Evolutionary conservation across 768 basidiomycete genomes (phyloP), one percentile per base, ranked within the genome.

Genomic region (Macrolepiota fuliginosa): DNA sequence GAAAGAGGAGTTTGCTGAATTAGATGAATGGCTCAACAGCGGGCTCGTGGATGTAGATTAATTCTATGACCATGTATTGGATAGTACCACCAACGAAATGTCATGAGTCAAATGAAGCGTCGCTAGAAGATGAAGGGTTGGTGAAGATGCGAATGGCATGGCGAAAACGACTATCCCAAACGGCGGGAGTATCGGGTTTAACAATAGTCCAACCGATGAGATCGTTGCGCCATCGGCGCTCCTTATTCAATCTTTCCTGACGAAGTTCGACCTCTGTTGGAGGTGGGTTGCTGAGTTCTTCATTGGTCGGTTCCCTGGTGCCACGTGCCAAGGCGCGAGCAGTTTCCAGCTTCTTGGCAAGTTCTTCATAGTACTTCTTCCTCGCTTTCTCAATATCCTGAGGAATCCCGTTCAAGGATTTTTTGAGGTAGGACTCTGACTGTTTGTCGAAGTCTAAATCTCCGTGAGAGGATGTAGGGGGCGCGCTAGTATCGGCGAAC

Each of bases 231-330:
- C 96, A 98, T 67, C 86, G 79, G 66, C 86, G 72, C 76, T 98
- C 96, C 76, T 95, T 96, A 74, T 90, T 89, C 72, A 94, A 72
- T 66, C 96, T 80, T 75, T 98, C 94, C 40, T 89, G 89, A 49
- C 90, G 85, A 60, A 98, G 78, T 70, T 97, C 92, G 22, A 92
- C 89, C 74, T 98, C 94, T 1, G 90, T 94, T 29, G 86, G 87
- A 3, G 94, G 92, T 2, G 93, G 92, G 66, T 89, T 83, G 13
- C 79, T 80, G 47, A 73, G 67, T 73, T 98, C 96, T 62, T 90
- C 91, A 69, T 90, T 91, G 13, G 94, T 96, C n/a, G 89, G 86
- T 67, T 94, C 89, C 12, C 94, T 82, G 32, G 81, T 83, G 1
- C 92, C 87, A 7, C 83, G 81, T 7, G 89, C 84, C 13, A 97